Evolutionary conservation across 768 basidiomycete genomes (phyloP), one percentile per base, ranked within the genome.

Genomic region (Rhodosporidiobolus odoratus): DNA sequence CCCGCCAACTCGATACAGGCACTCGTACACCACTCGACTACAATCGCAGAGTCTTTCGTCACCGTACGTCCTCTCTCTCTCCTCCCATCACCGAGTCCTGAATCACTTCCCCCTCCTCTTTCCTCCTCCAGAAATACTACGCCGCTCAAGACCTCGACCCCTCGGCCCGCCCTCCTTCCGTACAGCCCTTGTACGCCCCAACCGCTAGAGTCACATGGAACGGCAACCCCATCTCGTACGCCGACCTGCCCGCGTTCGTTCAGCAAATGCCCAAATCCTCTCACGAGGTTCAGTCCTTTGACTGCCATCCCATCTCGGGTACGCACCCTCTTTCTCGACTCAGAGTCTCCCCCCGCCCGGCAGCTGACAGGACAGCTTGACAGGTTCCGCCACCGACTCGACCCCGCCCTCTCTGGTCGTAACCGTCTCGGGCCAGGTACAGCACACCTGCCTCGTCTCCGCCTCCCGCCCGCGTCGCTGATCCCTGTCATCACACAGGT

Each of bases 221-320:
- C 61, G 73, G 73, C 35, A 74, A 74, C 62, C 69, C 73, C 13
- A 62, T 74, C 62, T 23, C 66, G 3, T 65, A 40, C 41, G 52
- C 15, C 35, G 66, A 65, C 45, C 62, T 74, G 19, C 53, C 73
- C 13, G 59, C 34, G 5, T 74, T 74, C 19, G 54, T 65, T 1
- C 63, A 62, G 58, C 59, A 43, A 23, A 61, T 74, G 59, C 73
- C 73, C 25, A 35, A 58, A 40, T 65, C 59, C 50, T 16, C 30
- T 1, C 69, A 71, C 38, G 73, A 68, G 7, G 63, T 71, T 4
- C 73, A 74, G 56, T 69, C 73, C 2, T 74, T 58, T 52, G 73
- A 74, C 62, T 68, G 69, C 62, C 73, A 74, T 35, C 73, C 73
- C 13, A 71, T 74, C 40, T 53, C 62, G 3, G 73, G 73, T 74